These are phyloP conservation scores for Scheffersomyces parashehatae DNA, from an alignment of 1,139 yeast species.

Conservation along the genomic window DNA sequence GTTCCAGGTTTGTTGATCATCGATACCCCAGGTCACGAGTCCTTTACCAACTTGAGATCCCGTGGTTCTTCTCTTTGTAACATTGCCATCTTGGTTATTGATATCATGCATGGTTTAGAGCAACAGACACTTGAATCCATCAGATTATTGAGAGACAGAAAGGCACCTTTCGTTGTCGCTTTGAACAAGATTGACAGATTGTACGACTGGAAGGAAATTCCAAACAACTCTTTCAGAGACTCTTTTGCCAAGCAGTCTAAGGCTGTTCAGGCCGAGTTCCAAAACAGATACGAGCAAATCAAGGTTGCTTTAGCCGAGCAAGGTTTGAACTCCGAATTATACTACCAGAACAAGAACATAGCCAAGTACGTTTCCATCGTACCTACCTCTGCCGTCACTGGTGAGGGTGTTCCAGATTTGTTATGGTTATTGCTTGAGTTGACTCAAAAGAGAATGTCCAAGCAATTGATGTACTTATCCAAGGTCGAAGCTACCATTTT, in stretches of 20 bases:
- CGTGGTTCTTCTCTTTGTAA: conserved; percentile 99
- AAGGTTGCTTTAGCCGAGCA: conserved; percentile 95
- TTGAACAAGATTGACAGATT: conserved; percentile 96
- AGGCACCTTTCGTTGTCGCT: conserved; percentile 97
- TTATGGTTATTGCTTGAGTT: conserved; percentile 92
- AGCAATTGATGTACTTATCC: conserved; percentile 94
- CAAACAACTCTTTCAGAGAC: conserved; percentile 95
- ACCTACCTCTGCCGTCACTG: conserved; percentile 98
- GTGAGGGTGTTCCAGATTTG: conserved; percentile 99
- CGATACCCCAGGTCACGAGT: conserved; percentile 99
- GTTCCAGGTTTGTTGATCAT: conserved; percentile 96
- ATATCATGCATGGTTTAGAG: conserved; percentile 98
- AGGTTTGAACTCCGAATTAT: conserved; percentile 95
- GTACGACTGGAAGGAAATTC: conserved; percentile 87
- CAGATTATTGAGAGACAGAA: conserved; percentile 87
- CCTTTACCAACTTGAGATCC: conserved; percentile 93
- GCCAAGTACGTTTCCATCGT: conserved; percentile 92
- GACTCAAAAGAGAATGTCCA: conserved; percentile 98
- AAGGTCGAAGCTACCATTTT: conserved; percentile 93
- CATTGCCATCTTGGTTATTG: conserved; percentile 96
- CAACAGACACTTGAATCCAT: conserved; percentile 96
- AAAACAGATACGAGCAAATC: conserved; percentile 81
- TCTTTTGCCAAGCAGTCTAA: conserved; percentile 79
- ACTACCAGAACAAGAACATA: conserved; percentile 92
- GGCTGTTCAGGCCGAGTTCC: conserved; percentile 89